Conservation (phyloP, 2,329 filamentous ascomycete species). For the Tolypocladium nubicola region DNA sequence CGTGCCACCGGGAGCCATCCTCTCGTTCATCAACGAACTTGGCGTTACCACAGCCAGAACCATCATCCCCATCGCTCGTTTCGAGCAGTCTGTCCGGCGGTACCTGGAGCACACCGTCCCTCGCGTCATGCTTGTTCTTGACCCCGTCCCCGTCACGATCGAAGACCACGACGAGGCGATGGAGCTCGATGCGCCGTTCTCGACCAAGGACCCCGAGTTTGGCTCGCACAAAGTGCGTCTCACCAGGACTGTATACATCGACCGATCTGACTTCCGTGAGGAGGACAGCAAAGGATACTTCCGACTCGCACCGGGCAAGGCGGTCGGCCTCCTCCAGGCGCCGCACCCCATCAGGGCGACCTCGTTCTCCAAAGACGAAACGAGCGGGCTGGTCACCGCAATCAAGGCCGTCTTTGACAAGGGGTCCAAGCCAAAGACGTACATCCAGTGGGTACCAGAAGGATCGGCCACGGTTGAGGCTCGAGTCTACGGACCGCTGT, state of each 20-base stretch:
- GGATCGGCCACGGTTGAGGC: slow-evolving; percentile 61
- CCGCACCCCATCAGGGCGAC: slow-evolving; percentile 62
- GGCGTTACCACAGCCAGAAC: slow-evolving; percentile 77
- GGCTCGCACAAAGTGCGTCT: slow-evolving; percentile 52
- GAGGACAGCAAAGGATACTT: slow-evolving; percentile 68
- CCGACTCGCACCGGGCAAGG: slow-evolving; percentile 67
- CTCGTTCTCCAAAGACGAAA: slow-evolving; percentile 56
- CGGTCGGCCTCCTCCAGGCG: slow-evolving; percentile 63
- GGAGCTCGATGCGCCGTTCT: slow-evolving; percentile 66
- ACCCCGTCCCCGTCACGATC: slow-evolving; percentile 74
- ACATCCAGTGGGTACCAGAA: slow-evolving; percentile 80
- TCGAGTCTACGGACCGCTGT: slow-evolving; percentile 71
- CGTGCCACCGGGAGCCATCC: slow-evolving; percentile 76
- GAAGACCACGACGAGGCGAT: slow-evolving; percentile 54
- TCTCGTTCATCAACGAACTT: slow-evolving; percentile 83
- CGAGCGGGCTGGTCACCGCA: slow-evolving; percentile 52
- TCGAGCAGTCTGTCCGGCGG: slow-evolving; percentile 74
- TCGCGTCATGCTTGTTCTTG: slow-evolving; percentile 78
- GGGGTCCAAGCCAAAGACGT: slow-evolving; percentile 66
- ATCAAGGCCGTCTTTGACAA: slow-evolving; percentile 57
- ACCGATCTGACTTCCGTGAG: slow-evolving; percentile 70
- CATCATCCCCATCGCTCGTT: slow-evolving; percentile 69
- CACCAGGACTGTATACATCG: slow-evolving; percentile 75
- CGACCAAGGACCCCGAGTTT: slow-evolving; percentile 64
- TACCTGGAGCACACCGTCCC: slow-evolving; percentile 86